Evolutionary conservation across 345 rosid species (phyloP).

Genomic region (Populus pruinosa): DNA sequence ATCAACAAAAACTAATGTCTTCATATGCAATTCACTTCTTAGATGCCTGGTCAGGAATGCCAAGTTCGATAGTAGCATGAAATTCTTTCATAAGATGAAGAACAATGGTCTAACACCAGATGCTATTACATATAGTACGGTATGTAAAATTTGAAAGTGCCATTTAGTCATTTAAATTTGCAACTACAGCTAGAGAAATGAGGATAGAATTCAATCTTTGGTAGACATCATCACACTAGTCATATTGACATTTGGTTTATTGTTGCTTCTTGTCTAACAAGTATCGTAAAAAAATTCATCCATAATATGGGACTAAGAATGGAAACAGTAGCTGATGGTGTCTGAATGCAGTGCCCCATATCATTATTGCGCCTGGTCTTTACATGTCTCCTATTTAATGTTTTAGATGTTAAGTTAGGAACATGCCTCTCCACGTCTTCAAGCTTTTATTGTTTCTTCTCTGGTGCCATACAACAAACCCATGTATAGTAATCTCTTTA

Average conservation of each 20-base stretch:
- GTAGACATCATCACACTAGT: background rate
- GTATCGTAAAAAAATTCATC: background rate
- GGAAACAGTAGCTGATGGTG: too few relatives aligned
- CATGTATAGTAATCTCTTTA: background rate
- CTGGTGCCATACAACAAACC: too few relatives aligned
- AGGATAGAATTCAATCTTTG: background rate
- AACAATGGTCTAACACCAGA: slow-evolving; percentile 76
- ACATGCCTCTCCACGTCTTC: background rate
- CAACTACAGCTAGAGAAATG: slow-evolving; percentile 1
- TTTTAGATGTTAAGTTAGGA: background rate
- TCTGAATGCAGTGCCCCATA: too few relatives aligned
- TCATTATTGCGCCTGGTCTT: too few relatives aligned
- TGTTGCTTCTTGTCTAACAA: background rate
- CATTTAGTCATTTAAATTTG: background rate
- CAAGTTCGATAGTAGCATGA: slow-evolving; percentile 55
- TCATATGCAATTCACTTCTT: slow-evolving; percentile 74
- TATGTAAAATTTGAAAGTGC: slow-evolving; percentile 23
- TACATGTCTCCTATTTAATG: too few relatives aligned
- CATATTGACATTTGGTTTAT: background rate
- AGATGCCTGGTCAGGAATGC: slow-evolving; percentile 73
- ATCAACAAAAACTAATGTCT: slow-evolving; percentile 61
- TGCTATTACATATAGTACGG: slow-evolving; percentile 75
- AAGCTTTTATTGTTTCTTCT: background rate
- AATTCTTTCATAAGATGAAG: slow-evolving; percentile 86
- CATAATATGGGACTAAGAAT: too few relatives aligned